Conservation (phyloP, 2,329 filamentous ascomycete species). For the Mariannaea sp. region DNA sequence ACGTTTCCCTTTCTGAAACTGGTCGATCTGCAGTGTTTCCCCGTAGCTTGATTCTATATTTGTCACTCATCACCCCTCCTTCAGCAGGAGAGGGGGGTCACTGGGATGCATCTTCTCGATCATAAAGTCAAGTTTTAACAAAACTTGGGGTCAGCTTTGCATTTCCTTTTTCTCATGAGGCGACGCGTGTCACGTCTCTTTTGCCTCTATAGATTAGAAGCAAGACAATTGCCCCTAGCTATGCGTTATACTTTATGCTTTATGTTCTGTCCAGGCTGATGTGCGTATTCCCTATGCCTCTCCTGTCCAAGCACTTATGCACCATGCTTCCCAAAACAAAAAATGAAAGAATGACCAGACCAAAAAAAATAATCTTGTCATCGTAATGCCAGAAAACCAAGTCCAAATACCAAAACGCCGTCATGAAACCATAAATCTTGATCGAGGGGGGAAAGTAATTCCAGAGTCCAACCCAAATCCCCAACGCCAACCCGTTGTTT, state of each 20-base stretch:
- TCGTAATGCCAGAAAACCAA: constrained; percentile 11
- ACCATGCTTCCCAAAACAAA: constrained; percentile 1
- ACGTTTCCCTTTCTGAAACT: no score
- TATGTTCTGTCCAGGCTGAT: neutral
- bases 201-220: constrained; percentile 12
- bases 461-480: neutral
- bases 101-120: neutral
- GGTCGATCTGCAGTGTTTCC: no score
- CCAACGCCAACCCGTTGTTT: neutral
- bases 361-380: constrained; percentile 4
- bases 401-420: constrained; percentile 18
- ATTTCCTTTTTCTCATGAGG: constrained; percentile 1
- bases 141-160: neutral
- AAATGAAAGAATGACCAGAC: no score
- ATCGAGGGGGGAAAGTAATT: constrained; percentile 3
- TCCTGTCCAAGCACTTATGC: constrained; percentile 10
- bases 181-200: neutral
- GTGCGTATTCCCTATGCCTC: constrained; percentile 13
- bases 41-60: neutral
- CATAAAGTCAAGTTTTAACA: neutral
- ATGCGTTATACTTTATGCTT: neutral
- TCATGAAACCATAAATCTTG: constrained; percentile 13
- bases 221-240: neutral
- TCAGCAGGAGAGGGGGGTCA: constrained; percentile 1
- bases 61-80: neutral